phyloP scores from a whole-genome alignment of 2,329 filamentous ascomycete species.

The Endoconidiophora laricicola region DNA sequence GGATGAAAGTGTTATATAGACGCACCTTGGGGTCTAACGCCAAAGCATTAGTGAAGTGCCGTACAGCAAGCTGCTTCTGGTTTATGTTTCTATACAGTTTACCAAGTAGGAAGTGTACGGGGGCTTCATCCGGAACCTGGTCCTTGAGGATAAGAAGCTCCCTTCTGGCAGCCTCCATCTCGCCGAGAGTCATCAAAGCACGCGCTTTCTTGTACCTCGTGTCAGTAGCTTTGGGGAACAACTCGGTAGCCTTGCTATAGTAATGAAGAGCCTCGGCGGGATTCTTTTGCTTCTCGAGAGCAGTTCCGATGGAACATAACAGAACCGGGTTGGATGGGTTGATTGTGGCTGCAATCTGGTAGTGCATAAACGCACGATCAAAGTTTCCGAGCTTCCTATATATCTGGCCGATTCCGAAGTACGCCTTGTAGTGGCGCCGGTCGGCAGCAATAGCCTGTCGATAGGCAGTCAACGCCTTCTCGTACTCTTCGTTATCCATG shows the following conservation, averaged over 20 bases:
- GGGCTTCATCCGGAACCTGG: slow-evolving; percentile 82
- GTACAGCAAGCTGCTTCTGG: slow-evolving; percentile 65
- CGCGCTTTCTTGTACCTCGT: slow-evolving; percentile 88
- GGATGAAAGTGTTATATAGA: not conserved
- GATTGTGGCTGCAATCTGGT: slow-evolving; percentile 70
- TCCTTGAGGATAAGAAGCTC: slow-evolving; percentile 84
- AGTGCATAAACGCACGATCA: slow-evolving; percentile 82
- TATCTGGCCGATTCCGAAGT: slow-evolving; percentile 73
- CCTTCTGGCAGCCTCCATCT: slow-evolving; percentile 53
- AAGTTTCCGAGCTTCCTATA: slow-evolving; percentile 84
- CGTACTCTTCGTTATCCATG: slow-evolving; percentile 89
- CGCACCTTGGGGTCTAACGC: slow-evolving; percentile 91
- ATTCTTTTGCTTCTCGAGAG: slow-evolving; percentile 78
- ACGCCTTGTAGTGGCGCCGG: slow-evolving; percentile 89
- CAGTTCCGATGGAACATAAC: slow-evolving; percentile 79
- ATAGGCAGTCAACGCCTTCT: slow-evolving; percentile 81
- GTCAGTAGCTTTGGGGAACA: slow-evolving; percentile 66
- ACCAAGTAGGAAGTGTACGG: slow-evolving; percentile 87
- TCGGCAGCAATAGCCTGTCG: slow-evolving; percentile 74
- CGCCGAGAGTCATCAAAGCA: slow-evolving; percentile 60
- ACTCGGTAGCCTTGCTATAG: slow-evolving; percentile 65
- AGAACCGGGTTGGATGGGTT: slow-evolving; percentile 90
- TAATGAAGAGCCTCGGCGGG: slow-evolving; percentile 60
- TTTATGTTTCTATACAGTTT: slow-evolving; percentile 60
- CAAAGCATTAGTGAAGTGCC: slow-evolving; percentile 84